Evolutionary conservation across 352 stramenopile species (phyloP), one percentile per base, ranked within the genome.

Genomic region (Phytopythium vexans): DNA sequence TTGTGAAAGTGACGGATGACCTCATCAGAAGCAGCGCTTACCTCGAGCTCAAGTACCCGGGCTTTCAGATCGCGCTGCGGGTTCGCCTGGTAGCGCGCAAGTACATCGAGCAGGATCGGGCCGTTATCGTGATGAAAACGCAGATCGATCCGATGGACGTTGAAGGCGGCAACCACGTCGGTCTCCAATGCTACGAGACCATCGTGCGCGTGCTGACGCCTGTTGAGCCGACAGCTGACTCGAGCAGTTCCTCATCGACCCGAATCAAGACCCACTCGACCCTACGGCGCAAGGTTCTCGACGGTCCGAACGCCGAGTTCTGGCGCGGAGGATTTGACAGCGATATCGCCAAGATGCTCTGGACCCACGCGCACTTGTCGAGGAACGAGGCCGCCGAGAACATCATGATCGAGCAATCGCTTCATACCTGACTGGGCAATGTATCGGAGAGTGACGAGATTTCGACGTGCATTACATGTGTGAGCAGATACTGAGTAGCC

Each of bases 21-120:
- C n/a, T 35, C 1, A 52, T 52, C 21, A 52, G 42, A 21, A 52
- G 46, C 46, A 35, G 46, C 11, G 46, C 46, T 7, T 27, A 41
- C 34, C 35, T 52, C 35, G 46, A 52, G 46, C 16, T 52, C 8
- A 43, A 52, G 34, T 21, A 14, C 3, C 9, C 9, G 10, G 36
- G 11, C 1, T 43, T 64, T 8, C 31, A 59, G 6, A 12, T 64
- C 21, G 9, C 55, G 21, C 21, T 60, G 1, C 40, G 44, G 3
- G 36, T 56, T 14, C 51, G 46, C 4, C 52, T 53, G 15, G 31
- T 56, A 15, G 51, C 41, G 15, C 27, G 52, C 7, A 60, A 60
- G n/a, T 56, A 56, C 11, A 41, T 65, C 9, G 31, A 40, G 8
- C 14, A 49, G 12, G 11, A 46, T 12, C 41, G 16, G 38, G 55